Evolutionary conservation across 495 filamentous ascomycete genomes (phyloP), one percentile per base, ranked within the genome.

Genomic region (Venustampulla echinocandica): DNA sequence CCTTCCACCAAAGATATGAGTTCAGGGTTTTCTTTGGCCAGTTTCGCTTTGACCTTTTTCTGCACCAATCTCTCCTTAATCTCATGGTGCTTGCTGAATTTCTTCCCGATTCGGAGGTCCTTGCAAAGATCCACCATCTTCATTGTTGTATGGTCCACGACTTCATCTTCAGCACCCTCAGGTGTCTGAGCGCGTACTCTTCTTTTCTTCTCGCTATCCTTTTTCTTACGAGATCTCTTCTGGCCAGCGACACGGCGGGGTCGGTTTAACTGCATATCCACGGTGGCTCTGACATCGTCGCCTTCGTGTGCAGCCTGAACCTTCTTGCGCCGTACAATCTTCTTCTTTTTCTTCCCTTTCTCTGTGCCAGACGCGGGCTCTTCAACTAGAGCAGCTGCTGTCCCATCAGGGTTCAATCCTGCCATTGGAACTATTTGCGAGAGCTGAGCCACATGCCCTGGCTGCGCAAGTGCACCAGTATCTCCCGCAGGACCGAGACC

Each of bases 101-200:
- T 85, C 61, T 80, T 85, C 32, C 92, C 92, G 6, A 82, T 84
- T 19, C 76, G 73, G 20, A 82, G 61, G 56, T 94, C 86, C 49
- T 75, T 82, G 55, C 80, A 85, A 3, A 98, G 64, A 30, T 94
- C 87, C 10, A 73, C 77, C 86, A 98, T 95, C 46, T 79, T 90
- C 25, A 87, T 71, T 1, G 75, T 72, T 3, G 70, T 71, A 4
- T 78, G 73, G 49, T 84, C 76, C 33, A 96, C 84, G 38, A 81
- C 71, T 24, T 80, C 69, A 7, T 66, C 58, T 60, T 95, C 89
- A 1, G 85, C 82, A 54, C 82, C 81, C 50, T 88, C 85, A 1
- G 87, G 88, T 1, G 86, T 93, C 7, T 67, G 61, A 54, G 79
- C 70, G 28, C 79, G 73, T 57, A 52, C 50, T 38, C 52, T 20